Percentiles rank a stretch among this genome's conserved stretches.
Evolutionary conservation across 1,139 yeast species (phyloP).

Genomic region (Saccharomyces hybrid): DNA sequence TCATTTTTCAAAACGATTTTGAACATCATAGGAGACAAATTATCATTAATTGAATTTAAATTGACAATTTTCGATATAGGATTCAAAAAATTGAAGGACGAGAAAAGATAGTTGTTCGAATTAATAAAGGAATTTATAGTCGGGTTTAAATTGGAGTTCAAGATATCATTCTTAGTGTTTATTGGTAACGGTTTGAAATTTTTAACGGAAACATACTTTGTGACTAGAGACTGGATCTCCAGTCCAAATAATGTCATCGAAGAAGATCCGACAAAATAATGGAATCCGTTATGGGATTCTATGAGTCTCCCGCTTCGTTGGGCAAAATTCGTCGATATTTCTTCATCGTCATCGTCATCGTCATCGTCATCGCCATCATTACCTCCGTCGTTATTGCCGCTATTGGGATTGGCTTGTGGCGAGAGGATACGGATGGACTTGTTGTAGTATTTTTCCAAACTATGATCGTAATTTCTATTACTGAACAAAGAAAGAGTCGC

Average conservation of each 20-base stretch:
- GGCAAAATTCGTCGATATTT: constrained; percentile 57
- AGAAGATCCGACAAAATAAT: constrained; percentile 68
- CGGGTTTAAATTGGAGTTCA: not conserved
- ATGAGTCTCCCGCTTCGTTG: constrained; percentile 64
- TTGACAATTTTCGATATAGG: not conserved
- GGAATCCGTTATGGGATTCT: constrained; percentile 67
- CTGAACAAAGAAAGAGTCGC: not conserved
- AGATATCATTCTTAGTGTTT: constrained; percentile 1
- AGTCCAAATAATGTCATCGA: constrained; percentile 75
- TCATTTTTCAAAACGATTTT: constrained; percentile 61
- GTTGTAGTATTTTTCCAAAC: not conserved
- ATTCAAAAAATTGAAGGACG: not conserved
- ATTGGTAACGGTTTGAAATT: constrained; percentile 15
- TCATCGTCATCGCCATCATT: not conserved
- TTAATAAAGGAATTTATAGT: not conserved
- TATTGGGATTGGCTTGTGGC: not conserved
- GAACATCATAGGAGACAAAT: constrained; percentile 38
- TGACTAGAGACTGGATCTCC: constrained; percentile 53
- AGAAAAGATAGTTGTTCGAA: not conserved
- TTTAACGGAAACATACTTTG: constrained; percentile 22
- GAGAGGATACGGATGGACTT: not conserved
- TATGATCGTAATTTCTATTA: not conserved
- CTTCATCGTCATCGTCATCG: constrained; percentile 28
- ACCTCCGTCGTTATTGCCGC: not conserved
- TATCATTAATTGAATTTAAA: not conserved